Conservation (phyloP, 1,139 yeast species). For the Saccharomyces hybrid region DNA sequence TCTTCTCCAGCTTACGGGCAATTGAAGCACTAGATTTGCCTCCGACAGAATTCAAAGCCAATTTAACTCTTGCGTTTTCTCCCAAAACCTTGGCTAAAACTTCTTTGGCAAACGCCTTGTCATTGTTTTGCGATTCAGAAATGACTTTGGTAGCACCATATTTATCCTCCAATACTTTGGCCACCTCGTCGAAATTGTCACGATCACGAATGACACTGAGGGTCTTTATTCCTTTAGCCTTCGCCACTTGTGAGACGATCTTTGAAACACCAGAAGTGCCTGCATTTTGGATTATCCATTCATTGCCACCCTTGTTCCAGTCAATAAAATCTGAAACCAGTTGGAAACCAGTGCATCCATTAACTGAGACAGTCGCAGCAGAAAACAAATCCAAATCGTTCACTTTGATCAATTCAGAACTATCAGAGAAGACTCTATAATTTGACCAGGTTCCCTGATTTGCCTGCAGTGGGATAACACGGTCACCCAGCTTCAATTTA, state of each 20-base stretch:
- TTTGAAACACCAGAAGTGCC: constrained; percentile 97
- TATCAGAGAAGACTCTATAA: constrained; percentile 51
- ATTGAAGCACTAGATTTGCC: constrained; percentile 76
- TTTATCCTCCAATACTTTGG: constrained; percentile 42
- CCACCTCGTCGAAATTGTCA: constrained; percentile 53
- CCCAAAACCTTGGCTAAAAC: constrained; percentile 60
- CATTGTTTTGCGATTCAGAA: constrained; percentile 75
- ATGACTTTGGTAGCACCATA: constrained; percentile 89
- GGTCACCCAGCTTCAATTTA: constrained; percentile 62
- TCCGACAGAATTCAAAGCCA: constrained; percentile 90
- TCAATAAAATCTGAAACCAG: constrained; percentile 68
- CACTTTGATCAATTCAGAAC: constrained; percentile 47
- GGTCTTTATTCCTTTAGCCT: constrained; percentile 69
- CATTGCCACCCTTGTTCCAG: constrained; percentile 49
- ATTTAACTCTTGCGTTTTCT: constrained; percentile 42
- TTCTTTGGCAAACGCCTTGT: constrained; percentile 53
- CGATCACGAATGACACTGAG: constrained; percentile 85
- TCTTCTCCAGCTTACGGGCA: constrained; percentile 71
- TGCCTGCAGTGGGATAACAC: constrained; percentile 77
- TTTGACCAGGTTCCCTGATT: constrained; percentile 96
- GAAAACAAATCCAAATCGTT: constrained; percentile 37
- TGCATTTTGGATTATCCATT: constrained; percentile 95
- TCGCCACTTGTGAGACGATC: constrained; percentile 82
- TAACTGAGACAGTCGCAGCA: constrained; percentile 86
- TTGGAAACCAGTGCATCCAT: constrained; percentile 88